These are phyloP conservation scores for Draba incana DNA, from an alignment of 345 rosid genomes.

Conservation along the genomic window DNA sequence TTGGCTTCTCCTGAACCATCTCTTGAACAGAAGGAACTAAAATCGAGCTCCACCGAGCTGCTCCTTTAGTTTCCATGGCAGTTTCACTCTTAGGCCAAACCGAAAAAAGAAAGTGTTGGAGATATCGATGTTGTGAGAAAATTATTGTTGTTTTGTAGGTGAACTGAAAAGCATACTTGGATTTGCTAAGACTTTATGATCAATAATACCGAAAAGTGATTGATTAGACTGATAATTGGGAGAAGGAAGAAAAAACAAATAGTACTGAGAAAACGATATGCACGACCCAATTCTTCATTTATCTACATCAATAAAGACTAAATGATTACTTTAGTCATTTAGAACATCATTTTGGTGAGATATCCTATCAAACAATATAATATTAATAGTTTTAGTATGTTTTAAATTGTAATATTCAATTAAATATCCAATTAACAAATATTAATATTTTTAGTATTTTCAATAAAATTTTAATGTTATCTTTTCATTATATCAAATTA, in stretches of 20 bases:
- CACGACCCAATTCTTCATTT: background rate
- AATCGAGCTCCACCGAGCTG: slow-evolving; percentile 31
- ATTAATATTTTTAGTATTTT: too few relatives aligned
- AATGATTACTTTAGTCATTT: too few relatives aligned
- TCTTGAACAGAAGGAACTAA: slow-evolving; percentile 40
- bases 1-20: slow-evolving; percentile 33
- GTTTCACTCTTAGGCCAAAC: background rate
- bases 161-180: background rate
- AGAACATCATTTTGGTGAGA: too few relatives aligned
- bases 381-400: too few relatives aligned
- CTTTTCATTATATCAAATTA: too few relatives aligned
- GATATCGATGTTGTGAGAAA: background rate
- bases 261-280: background rate
- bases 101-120: background rate
- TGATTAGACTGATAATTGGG: background rate
- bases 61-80: slow-evolving; percentile 34
- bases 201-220: background rate
- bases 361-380: too few relatives aligned
- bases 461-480: too few relatives aligned
- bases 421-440: too few relatives aligned
- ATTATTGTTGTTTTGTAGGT: too few relatives aligned
- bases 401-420: too few relatives aligned
- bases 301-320: too few relatives aligned
- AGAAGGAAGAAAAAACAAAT: background rate
- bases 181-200: background rate